Base-by-base conservation (phyloP, 2,329 filamentous ascomycete genomes). In the Parastagonospora nodorum region DNA sequence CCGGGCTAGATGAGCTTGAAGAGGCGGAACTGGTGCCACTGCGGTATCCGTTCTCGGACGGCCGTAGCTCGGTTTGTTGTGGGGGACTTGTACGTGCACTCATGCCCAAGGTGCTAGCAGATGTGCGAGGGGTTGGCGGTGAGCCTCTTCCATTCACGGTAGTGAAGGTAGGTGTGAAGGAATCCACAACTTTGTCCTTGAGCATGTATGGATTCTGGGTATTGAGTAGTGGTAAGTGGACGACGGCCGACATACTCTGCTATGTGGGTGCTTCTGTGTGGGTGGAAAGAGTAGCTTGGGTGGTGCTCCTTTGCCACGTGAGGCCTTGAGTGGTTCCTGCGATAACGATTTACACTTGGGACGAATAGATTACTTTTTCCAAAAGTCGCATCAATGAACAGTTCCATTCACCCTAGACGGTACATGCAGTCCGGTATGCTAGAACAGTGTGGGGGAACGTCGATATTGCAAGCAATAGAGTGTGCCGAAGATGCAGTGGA, bases 121-220 rank as follows among this genome's bases (percentile, higher is more conserved):
- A 53, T 39, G 38, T 31, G 16, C 60, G 54, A 27, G 64, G 39
- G 4, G 67, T 54, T 16, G 48, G 51, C 38, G 68, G 61, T 27
- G 68, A 68, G 14, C 59, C 55, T 48, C 62, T 53, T 51, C 68
- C 67, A 61, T 74, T 74, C 28, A 74, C 69, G 32, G 71, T 66
- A 7, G 71, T 74, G 53, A 74, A 74, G 40, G 66, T 69, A 52
- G 71, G 58, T 31, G 58, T 55, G 43, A 66, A 54, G 19, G 61
- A 57, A 27, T 69, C 66, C 39, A 44, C 51, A 12, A 50, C 29
- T 50, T 61, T 64, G 12, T 69, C 65, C 50, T 67, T 68, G 45
- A 68, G 54, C 55, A 68, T 64, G 57, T 66, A 71, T 30, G 62
- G 57, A 46, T 64, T 52, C 14, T 36, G 27, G 16, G 53, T 56